Evolutionary conservation across 2,329 filamentous ascomycete species (phyloP).

Genomic region (Epichloe bromicola): DNA sequence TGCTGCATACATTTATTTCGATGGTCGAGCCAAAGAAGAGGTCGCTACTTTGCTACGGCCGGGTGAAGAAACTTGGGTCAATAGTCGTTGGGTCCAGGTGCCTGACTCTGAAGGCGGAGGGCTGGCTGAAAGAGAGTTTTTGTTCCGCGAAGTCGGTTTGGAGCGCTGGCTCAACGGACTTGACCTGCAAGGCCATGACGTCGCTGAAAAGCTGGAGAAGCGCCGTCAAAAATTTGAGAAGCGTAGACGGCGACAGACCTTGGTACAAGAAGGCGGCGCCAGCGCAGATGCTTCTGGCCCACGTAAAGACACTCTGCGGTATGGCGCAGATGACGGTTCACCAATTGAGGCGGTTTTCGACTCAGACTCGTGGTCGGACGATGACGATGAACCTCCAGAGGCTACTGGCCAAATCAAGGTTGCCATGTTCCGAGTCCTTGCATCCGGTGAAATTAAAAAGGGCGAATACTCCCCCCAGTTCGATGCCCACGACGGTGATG

Average conservation of each 20-base stretch:
- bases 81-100: conserved; percentile 93
- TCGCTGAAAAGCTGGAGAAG: conserved; percentile 79
- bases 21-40: conserved; percentile 88
- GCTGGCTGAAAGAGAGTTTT: conserved; percentile 87
- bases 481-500: conserved; percentile 89
- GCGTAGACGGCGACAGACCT: conserved; percentile 51
- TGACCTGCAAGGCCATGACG: conserved; percentile 86
- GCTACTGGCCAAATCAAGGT: conserved; percentile 97
- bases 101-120: conserved; percentile 85
- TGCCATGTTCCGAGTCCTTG: conserved; percentile 85
- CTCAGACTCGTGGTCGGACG: conserved; percentile 62
- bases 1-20: conserved; percentile 97
- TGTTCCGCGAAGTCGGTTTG: conserved; percentile 92
- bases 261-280: conserved; percentile 21
- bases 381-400: conserved; percentile 83
- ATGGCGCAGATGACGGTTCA: conserved; percentile 62
- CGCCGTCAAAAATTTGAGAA: conserved; percentile 68
- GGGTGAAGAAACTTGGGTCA: conserved; percentile 98
- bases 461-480: conserved; percentile 98
- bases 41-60: conserved; percentile 85
- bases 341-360: conserved; percentile 57
- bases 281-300: conserved; percentile 24
- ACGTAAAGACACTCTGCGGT: conserved; percentile 53
- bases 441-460: conserved; percentile 95
- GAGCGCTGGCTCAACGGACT: conserved; percentile 95